Base-by-base conservation (phyloP, 306 rosid genomes). In the Cicer arietinum region DNA sequence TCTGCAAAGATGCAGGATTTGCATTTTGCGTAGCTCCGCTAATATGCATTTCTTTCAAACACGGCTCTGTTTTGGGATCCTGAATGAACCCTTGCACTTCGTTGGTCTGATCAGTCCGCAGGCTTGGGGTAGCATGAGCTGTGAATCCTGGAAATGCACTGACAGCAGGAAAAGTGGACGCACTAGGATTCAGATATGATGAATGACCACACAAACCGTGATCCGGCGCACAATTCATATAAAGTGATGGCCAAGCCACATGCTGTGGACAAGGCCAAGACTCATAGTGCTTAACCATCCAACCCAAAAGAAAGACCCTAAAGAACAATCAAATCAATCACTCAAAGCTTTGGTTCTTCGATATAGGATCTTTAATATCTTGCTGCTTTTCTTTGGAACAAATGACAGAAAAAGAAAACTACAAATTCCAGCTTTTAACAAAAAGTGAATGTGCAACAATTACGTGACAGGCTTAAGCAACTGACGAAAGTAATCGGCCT, bases 401-500 rank as follows among this genome's bases (percentile, higher is more conserved):
- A 75, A 79, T 57, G 79, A 81, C 14, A 53, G 71, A 66, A 87
- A 85, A 76, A 48, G 47, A 77, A 83, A 85, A 84, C 77, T 48
- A 65, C 67, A 76, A 82, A 73, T 62, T 83, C 85, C 85, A 69
- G 80, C 90, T 84, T 84, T 50, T 65, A 77, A 75, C 54, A 71
- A 13, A 73, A 81, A 70, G 48, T 37, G 62, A 77, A 67, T 14
- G 66, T 0, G 6, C 44, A 80, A 45, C 76, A 60, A 82, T 74
- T 92, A 92, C 94, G 98, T 92, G 64, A 92, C 89, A 72, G 98
- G 98, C 82, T 92, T 92, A 69, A 92, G 98, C 86, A 92, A 82
- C 7, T 88, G 92, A 37, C 98, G 96, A 76, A 92, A 92, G 82
- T 92, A 92, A 65, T 92, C 94, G 46, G 96, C 96, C 98, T 92